Evolutionary conservation across 306 rosid genomes (phyloP).

Genomic region (Acmispon strigosus): DNA sequence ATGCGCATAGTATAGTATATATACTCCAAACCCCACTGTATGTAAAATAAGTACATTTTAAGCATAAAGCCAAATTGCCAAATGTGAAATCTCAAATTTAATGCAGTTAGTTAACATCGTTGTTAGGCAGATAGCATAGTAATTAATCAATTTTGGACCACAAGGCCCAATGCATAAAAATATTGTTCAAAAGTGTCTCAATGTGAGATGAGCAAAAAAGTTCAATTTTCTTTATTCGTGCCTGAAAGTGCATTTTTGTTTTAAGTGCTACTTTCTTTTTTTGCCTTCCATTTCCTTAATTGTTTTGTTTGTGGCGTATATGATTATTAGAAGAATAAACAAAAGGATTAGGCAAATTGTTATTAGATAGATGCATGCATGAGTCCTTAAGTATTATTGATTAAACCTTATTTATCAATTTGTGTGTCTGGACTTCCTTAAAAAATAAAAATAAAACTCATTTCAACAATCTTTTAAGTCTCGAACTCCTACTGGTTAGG

Average conservation of each 20-base stretch:
- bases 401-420: no score
- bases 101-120: slow-evolving; percentile 3
- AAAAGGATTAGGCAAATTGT: background rate
- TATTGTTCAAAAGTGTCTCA: background rate
- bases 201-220: background rate
- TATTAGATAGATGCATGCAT: no score
- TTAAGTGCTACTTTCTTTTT: background rate
- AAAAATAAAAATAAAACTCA: no score
- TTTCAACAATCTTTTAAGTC: no score
- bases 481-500: no score
- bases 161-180: background rate
- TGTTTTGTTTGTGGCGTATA: background rate
- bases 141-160: slow-evolving; percentile 3
- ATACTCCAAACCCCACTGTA: slow-evolving; percentile 6
- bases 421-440: no score
- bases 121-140: background rate
- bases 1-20: background rate
- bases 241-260: slow-evolving; percentile 21
- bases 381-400: no score
- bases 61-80: background rate
- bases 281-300: background rate
- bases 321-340: background rate
- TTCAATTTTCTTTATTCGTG: background rate
- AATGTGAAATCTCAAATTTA: slow-evolving; percentile 2
- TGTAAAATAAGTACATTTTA: background rate